Base-by-base conservation (phyloP, 78 protist genomes). In the slime mould (Dictyostelium discoideum) region DNA sequence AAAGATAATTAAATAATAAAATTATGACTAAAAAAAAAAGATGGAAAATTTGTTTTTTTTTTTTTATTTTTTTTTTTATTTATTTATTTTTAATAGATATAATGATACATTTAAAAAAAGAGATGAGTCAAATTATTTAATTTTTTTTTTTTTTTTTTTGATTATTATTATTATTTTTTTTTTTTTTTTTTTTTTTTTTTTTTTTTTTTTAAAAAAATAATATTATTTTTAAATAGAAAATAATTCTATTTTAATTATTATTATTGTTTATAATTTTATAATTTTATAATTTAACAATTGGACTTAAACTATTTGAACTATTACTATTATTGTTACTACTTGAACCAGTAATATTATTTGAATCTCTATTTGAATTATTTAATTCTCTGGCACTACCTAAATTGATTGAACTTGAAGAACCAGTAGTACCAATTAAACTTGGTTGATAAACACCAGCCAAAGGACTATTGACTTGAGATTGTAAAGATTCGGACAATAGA, bases 341-440 rank as follows among this genome's bases (percentile, higher is more conserved):
- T 73, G 48, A 32, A 74, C 48, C 22, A 37, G 46, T 32, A 5
- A 32, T 32, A 29, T 13, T 24, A 72, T 26, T 37, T 6, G 24
- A 29, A 37, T 74, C 42, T 26, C 77, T 22, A 18, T 29, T 74
- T 29, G 24, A 29, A 18, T 74, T 74, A 74, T 74, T 74, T 74
- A 74, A 74, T 74, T 74, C 81, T 37, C 81, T 26, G 3, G 81
- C 81, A 74, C 81, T 74, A 74, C 81, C 81, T 74, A 74, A 74
- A 74, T 74, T 74, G 40, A 74, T 74, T 74, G 81, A 74, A 16
- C 44, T 32, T 3, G 81, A 26, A 5, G 46, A 32, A 74, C 81
- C 81, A 5, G 50, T 74, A 37, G 81, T 74, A 37, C 81, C 81
- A 74, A 74, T 29, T 26, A 37, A 26, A 32, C 44, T 32, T 74